These are phyloP conservation scores for Sindora glabra DNA, from an alignment of 306 rosid species.

Conservation along the genomic window DNA sequence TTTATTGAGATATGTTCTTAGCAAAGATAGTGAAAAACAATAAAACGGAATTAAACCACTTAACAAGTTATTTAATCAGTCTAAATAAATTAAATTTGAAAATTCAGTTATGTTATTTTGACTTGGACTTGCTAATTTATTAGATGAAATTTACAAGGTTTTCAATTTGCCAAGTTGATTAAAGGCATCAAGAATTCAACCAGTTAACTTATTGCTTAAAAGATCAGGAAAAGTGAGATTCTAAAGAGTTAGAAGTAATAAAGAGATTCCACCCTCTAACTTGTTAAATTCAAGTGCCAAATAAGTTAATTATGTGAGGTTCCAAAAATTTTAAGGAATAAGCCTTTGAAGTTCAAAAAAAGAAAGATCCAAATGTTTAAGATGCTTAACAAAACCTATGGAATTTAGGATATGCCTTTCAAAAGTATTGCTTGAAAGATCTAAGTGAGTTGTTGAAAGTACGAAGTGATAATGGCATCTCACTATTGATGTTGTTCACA, in stretches of 20 bases:
- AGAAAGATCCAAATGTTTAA: not conserved
- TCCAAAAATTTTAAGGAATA: no score
- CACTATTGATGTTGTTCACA: no score
- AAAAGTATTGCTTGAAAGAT: not conserved
- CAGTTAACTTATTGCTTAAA: not conserved
- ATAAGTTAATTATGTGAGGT: not conserved
- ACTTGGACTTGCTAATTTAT: not conserved
- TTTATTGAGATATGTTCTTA: not conserved
- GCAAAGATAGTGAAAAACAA: not conserved
- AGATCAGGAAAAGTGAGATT: not conserved
- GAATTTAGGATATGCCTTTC: not conserved
- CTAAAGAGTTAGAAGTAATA: no score
- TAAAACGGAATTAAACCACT: slow-evolving; percentile 12
- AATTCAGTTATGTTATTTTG: not conserved
- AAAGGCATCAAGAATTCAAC: not conserved
- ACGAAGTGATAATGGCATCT: no score
- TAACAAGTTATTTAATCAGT: no score
- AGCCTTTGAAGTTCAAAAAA: not conserved
- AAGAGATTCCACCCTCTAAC: not conserved
- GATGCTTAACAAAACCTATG: not conserved
- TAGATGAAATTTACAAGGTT: not conserved
- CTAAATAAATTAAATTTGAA: not conserved
- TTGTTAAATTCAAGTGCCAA: not conserved
- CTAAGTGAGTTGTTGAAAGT: no score
- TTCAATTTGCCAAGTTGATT: not conserved